Evolutionary conservation across 2,329 filamentous ascomycete species (phyloP).

Genomic region (Neophaeococcomyces mojaviensis): DNA sequence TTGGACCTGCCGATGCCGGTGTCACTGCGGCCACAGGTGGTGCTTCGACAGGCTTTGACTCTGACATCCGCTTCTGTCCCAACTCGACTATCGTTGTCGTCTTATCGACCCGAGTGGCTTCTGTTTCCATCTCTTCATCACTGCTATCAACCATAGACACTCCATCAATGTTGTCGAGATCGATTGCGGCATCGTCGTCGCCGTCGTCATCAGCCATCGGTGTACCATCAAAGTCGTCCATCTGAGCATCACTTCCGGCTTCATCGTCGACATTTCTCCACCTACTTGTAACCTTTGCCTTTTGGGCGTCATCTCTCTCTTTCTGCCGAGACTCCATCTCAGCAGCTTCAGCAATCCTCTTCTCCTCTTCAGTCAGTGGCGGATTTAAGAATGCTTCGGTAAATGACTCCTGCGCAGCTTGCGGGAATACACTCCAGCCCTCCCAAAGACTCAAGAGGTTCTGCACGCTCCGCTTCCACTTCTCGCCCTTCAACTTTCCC

Average conservation of each 20-base stretch:
- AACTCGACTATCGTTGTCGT: constrained; percentile 20
- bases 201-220: constrained; percentile 27
- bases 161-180: constrained; percentile 30
- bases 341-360: constrained; percentile 36
- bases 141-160: constrained; percentile 41
- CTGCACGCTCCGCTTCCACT: constrained; percentile 71
- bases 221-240: constrained; percentile 30
- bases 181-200: constrained; percentile 41
- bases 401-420: constrained; percentile 65
- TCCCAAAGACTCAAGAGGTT: constrained; percentile 64
- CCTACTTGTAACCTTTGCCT: constrained; percentile 8
- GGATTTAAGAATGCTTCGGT: constrained; percentile 64
- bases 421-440: constrained; percentile 60
- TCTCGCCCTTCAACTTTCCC: constrained; percentile 74
- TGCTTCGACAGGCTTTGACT: constrained; percentile 20
- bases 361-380: constrained; percentile 46
- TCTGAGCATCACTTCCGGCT: constrained; percentile 21
- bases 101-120: constrained; percentile 14
- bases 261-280: constrained; percentile 15
- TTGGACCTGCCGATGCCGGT: constrained; percentile 24
- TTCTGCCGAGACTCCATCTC: constrained; percentile 26
- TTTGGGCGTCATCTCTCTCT: constrained; percentile 34
- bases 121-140: constrained; percentile 41
- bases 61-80: constrained; percentile 17
- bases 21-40: constrained; percentile 18